Evolutionary conservation across 148 eudicot genomes (phyloP), one percentile per base, ranked within the genome.

Genomic region (Camellia granthamiana): DNA sequence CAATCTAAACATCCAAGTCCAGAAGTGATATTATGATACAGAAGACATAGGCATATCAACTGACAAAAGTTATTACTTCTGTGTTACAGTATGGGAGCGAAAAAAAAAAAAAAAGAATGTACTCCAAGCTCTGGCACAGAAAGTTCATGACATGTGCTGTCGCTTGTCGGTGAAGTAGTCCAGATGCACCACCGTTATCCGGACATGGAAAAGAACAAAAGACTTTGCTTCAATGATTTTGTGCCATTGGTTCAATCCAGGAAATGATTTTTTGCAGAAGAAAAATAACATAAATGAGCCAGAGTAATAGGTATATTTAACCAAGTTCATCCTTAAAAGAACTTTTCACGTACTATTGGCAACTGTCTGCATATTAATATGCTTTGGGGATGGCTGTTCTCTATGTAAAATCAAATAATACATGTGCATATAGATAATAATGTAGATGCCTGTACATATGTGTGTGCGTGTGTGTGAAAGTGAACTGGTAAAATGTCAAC

Each of bases 1-100:
- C 79, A 75, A 75, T 46, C 79, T n/a, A 21, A 46, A 64, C 58
- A 44, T 59, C 49, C 60, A 64, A 77, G 59, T 64, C 46, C 23
- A 30, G 58, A 30, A 77, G 59, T 16, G 49, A 43, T n/a, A 58
- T 51, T n/a, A 59, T 41, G 18, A 19, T 49, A 71, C 30, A 19
- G 52, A 61, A 59, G 72, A 77, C 51, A 23, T 13, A 23, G 10
- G 60, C 44, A 43, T 74, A 56, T 74, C 63, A 16, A 72, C 43
- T 55, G 63, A 38, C n/a, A 30, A 15, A 54, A 54, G 47, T 42
- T 54, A 74, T 38, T 74, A 55, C 77, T 55, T 74, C 63, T 21
- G 30, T 55, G 23, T 69, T 69, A 10, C 11, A 69, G 23, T 69
- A 21, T 42, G 54, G 21, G 38, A 41, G 54, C 3, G 14, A 42